Base-by-base conservation (phyloP, 169 alveolate genomes). In the Plasmodium blacklocki region DNA sequence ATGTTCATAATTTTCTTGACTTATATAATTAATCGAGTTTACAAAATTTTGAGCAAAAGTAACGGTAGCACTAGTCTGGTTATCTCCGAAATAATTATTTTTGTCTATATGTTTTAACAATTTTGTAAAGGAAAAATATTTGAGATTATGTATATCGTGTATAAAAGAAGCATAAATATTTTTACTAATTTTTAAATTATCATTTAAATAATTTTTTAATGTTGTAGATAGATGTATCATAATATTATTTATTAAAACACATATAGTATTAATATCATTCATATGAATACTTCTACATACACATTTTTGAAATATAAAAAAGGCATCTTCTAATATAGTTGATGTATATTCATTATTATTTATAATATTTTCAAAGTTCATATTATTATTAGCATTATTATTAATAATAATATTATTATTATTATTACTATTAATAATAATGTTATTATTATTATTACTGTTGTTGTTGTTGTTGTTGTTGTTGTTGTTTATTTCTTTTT, bases 201-300 rank as follows among this genome's bases (percentile, higher is more conserved):
- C 91, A 32, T 49, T 49, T 50, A 83, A 50, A 49, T 83, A 83
- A 2, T n/a, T 43, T 58, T 29, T 83, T 19, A 83, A 58, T 3
- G 91, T 83, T 2, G 86, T 67, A 3, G 75, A 58, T 12, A 83
- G 9, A n/a, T 68, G 23, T n/a, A 68, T 68, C 70, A 71, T 71
- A 1, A 83, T 83, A 39, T 83, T 72, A 58, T 83, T 83, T 59
- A 83, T 73, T 21, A 83, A 43, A 70, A 83, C 91, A 54, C 91
- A 83, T 23, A 83, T 83, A 2, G 85, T 83, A 21, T 83, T 83
- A 58, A 83, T 83, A 18, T 83, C 91, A 45, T 83, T 83, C 85
- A 83, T 83, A 32, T 83, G 52, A 19, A 83, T 83, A 70, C 91
- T 83, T 63, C 91, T 83, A 29, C 91, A 83, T 1, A 83, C 67